Percentiles rank a stretch among this genome's conserved stretches.
Conservation (phyloP, 2,329 filamentous ascomycete species). For the Coniochaeta hoffmannii region DNA sequence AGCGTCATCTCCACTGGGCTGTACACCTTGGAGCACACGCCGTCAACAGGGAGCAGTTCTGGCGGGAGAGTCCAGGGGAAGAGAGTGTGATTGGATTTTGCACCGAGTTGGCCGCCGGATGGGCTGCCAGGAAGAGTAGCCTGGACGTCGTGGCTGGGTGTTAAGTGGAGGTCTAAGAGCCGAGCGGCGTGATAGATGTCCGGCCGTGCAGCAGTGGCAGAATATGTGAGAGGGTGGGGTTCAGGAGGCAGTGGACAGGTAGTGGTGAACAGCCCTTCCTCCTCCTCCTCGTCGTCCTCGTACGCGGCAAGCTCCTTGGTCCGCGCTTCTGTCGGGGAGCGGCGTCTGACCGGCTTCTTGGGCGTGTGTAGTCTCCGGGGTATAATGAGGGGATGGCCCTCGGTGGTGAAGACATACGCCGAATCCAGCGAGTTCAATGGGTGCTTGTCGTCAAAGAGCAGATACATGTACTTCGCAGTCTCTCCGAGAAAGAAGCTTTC, state of each 20-base stretch:
- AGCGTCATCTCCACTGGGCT: slow-evolving; percentile 63
- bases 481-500: slow-evolving; percentile 98
- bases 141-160: slow-evolving; percentile 55
- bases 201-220: slow-evolving; percentile 66
- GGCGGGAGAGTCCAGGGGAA: slow-evolving; percentile 90
- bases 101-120: slow-evolving; percentile 19
- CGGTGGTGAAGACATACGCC: slow-evolving; percentile 89
- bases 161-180: slow-evolving; percentile 72
- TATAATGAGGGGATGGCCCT: slow-evolving; percentile 88
- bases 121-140: slow-evolving; percentile 21
- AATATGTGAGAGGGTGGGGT: slow-evolving; percentile 61
- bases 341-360: slow-evolving; percentile 12
- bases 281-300: slow-evolving; percentile 31
- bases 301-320: slow-evolving; percentile 13
- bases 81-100: slow-evolving; percentile 65
- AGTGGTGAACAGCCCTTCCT: slow-evolving; percentile 41
- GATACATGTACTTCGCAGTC: slow-evolving; percentile 90
- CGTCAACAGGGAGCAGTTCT: slow-evolving; percentile 66
- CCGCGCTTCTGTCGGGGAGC: background rate
- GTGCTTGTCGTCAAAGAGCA: slow-evolving; percentile 81
- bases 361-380: slow-evolving; percentile 38
- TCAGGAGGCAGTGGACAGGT: slow-evolving; percentile 60
- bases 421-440: slow-evolving; percentile 82
- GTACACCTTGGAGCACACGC: slow-evolving; percentile 66
- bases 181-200: slow-evolving; percentile 88